These are phyloP conservation scores for Acephala macrosclerotiorum DNA, from an alignment of 2,329 filamentous ascomycete genomes.

Conservation along the genomic window DNA sequence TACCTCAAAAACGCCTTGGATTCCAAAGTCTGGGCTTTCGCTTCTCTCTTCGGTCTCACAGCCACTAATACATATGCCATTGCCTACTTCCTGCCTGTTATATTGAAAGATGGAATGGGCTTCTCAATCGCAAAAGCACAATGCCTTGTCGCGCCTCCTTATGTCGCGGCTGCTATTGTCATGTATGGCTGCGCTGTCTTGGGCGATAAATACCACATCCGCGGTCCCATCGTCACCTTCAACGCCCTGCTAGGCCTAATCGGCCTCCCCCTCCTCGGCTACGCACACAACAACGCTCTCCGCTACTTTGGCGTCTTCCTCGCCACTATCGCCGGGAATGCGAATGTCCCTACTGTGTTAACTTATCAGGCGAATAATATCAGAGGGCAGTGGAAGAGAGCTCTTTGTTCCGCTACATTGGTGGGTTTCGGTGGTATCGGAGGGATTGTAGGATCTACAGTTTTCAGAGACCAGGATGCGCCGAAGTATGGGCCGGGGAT, in stretches of 20 bases:
- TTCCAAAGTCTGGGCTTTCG: constrained; percentile 69
- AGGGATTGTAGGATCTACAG: constrained; percentile 76
- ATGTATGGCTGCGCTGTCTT: constrained; percentile 54
- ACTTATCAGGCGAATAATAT: constrained; percentile 84
- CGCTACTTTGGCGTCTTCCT: constrained; percentile 63
- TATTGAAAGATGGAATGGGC: constrained; percentile 65
- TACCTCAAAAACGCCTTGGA: constrained; percentile 58
- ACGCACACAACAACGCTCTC: constrained; percentile 54
- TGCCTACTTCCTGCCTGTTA: constrained; percentile 81
- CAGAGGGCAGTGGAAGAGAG: constrained; percentile 87
- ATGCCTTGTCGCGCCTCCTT: constrained; percentile 62
- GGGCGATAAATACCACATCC: constrained; percentile 60
- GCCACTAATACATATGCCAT: constrained; percentile 79
- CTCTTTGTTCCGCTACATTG: constrained; percentile 77
- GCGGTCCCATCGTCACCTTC: constrained; percentile 35
- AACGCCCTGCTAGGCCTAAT: constrained; percentile 48
- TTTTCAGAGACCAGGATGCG: constrained; percentile 68
- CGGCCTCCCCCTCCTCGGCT: constrained; percentile 51
- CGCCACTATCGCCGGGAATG: constrained; percentile 63
- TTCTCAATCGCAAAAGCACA: constrained; percentile 59
- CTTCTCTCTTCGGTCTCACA: constrained; percentile 66
- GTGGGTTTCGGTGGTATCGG: constrained; percentile 81
- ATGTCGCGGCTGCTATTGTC: constrained; percentile 53
- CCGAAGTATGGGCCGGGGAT: constrained; percentile 53
- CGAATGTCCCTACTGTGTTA: constrained; percentile 77